phyloP scores from a whole-genome alignment of 495 filamentous ascomycete species.

The Penicillium parvum region DNA sequence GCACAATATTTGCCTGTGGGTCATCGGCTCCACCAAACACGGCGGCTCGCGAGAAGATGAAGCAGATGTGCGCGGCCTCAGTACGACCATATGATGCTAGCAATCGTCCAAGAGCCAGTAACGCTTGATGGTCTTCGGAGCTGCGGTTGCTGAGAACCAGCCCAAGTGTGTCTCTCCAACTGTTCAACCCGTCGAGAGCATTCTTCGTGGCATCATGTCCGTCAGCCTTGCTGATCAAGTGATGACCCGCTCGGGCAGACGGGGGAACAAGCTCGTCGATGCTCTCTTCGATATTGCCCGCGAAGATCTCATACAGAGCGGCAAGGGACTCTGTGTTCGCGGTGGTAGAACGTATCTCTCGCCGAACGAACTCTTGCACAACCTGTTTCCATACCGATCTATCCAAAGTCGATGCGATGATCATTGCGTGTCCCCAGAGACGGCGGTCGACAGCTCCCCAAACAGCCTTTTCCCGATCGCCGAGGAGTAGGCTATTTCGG shows the following conservation, averaged over 20 bases:
- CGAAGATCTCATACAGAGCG: slow-evolving; percentile 86
- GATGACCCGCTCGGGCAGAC: slow-evolving; percentile 85
- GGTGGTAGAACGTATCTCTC: slow-evolving; percentile 77
- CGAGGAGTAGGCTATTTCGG: slow-evolving; percentile 64
- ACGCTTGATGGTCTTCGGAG: slow-evolving; percentile 66
- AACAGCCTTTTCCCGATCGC: slow-evolving; percentile 85
- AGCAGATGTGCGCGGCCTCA: slow-evolving; percentile 90
- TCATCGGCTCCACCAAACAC: slow-evolving; percentile 84
- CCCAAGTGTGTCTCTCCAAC: slow-evolving; percentile 87
- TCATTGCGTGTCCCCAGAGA: slow-evolving; percentile 93
- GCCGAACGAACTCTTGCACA: slow-evolving; percentile 86
- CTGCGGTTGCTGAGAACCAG: slow-evolving; percentile 85
- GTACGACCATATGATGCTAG: slow-evolving; percentile 81
- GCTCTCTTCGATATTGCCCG: slow-evolving; percentile 89
- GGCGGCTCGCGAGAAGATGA: slow-evolving; percentile 54
- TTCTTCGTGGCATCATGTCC: slow-evolving; percentile 61
- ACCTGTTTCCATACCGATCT: slow-evolving; percentile 81
- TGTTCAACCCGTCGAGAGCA: slow-evolving; percentile 77
- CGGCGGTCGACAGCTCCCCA: slow-evolving; percentile 93
- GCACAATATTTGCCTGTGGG: slow-evolving; percentile 66
- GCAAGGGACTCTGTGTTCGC: slow-evolving; percentile 79
- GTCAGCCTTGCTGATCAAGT: slow-evolving; percentile 72
- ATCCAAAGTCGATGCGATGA: slow-evolving; percentile 74
- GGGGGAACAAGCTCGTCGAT: slow-evolving; percentile 95
- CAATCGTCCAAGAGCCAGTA: slow-evolving; percentile 76